Evolutionary conservation across 352 stramenopile species (phyloP).

Genomic region (Phytophthora sp.): DNA sequence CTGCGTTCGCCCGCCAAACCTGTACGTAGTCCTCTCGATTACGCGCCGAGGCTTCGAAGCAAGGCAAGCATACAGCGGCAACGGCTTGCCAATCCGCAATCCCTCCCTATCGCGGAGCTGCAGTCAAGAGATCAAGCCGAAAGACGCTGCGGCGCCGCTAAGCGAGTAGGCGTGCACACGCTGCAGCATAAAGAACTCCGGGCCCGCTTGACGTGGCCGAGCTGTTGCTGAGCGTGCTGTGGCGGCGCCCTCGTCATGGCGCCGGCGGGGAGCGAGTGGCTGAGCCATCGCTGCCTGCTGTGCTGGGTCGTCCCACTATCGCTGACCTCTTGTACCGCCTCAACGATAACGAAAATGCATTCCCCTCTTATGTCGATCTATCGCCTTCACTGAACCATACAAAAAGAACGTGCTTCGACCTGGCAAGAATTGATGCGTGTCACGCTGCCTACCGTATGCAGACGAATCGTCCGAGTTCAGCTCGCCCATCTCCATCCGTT

Average conservation of each 20-base stretch:
- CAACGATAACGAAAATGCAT: slow-evolving; percentile 4
- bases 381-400: not conserved
- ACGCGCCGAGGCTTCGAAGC: too few relatives aligned
- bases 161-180: too few relatives aligned
- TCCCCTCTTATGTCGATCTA: not conserved
- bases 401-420: not conserved
- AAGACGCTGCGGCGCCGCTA: too few relatives aligned
- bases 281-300: slow-evolving; percentile 6
- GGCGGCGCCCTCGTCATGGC: slow-evolving; percentile 15
- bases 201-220: slow-evolving; percentile 14
- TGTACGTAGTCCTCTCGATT: not conserved
- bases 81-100: slow-evolving; percentile 12
- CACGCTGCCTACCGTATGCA: slow-evolving; percentile 13
- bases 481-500: slow-evolving; percentile 13
- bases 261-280: not conserved
- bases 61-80: not conserved
- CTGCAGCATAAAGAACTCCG: not conserved
- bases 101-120: slow-evolving; percentile 4
- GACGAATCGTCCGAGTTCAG: slow-evolving; percentile 16
- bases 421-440: not conserved
- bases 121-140: not conserved
- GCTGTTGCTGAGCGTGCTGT: slow-evolving; percentile 9
- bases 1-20: not conserved
- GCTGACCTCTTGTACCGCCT: slow-evolving; percentile 16
- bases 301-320: too few relatives aligned